phyloP scores from a whole-genome alignment of 768 basidiomycete genomes.

The Cyclocybe aegerita region DNA sequence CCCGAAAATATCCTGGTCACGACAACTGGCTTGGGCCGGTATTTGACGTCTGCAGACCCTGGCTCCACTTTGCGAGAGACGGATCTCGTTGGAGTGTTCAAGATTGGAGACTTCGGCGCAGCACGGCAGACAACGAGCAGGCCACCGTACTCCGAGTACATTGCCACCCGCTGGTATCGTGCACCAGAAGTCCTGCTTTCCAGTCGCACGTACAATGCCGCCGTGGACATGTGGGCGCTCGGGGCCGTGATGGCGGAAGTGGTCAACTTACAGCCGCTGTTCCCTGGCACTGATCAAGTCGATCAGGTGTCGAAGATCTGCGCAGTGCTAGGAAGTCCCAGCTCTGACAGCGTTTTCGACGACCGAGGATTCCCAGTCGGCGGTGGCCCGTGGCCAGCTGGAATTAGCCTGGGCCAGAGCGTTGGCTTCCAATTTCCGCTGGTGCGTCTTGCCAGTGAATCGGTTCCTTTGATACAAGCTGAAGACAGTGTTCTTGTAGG shows the following conservation, averaged over 20 bases:
- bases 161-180: conserved; percentile 94
- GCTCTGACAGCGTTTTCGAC: conserved; percentile 72
- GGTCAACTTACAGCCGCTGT: conserved; percentile 85
- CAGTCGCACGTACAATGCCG: conserved; percentile 82
- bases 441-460: conserved; percentile 38
- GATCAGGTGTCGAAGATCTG: conserved; percentile 86
- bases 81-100: conserved; percentile 91
- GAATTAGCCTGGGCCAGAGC: conserved; percentile 77
- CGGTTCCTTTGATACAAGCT: neutral
- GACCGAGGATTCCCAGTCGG: conserved; percentile 61
- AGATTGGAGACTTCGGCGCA: conserved; percentile 93
- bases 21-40: conserved; percentile 89
- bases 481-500: conserved; percentile 34
- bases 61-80: conserved; percentile 59
- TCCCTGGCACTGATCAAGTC: conserved; percentile 86
- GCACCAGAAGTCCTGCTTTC: conserved; percentile 90
- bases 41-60: conserved; percentile 58
- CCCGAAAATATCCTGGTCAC: conserved; percentile 97
- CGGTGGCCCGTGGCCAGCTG: conserved; percentile 82
- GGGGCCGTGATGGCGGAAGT: conserved; percentile 94
- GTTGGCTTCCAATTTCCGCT: conserved; percentile 83
- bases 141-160: conserved; percentile 96
- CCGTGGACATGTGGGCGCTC: conserved; percentile 97
- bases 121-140: conserved; percentile 75
- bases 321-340: conserved; percentile 83